These are phyloP conservation scores for Cryptosporidium sp. DNA, from an alignment of 169 alveolate species.

Conservation along the genomic window DNA sequence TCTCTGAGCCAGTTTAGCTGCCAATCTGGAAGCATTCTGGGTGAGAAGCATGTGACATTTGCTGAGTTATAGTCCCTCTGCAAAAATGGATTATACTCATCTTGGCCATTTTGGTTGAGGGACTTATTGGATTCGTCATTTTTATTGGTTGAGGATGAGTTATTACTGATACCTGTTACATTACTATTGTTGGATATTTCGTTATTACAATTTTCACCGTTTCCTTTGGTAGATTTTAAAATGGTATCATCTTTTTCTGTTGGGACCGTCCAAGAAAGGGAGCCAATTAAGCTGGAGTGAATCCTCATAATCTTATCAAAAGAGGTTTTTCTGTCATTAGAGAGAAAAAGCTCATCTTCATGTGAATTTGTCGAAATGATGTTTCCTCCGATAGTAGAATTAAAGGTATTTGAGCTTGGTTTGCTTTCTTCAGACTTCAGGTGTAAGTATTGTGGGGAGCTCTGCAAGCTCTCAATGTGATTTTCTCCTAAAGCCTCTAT, in stretches of 20 bases:
- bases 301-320: conserved; percentile 66
- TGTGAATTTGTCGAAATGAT: neutral
- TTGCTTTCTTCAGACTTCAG: neutral
- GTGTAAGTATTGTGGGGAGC: neutral
- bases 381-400: neutral
- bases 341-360: conserved; percentile 40
- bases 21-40: conserved; percentile 76
- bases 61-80: conserved; percentile 57
- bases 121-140: neutral
- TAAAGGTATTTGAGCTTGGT: neutral
- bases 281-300: conserved; percentile 61
- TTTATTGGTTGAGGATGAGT: neutral
- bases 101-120: neutral
- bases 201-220: neutral
- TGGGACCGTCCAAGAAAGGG: conserved; percentile 68
- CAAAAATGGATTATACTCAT: conserved; percentile 62
- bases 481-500: neutral
- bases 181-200: neutral
- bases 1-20: conserved; percentile 74
- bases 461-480: neutral
- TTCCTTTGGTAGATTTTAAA: conserved; percentile 20
- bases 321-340: conserved; percentile 60
- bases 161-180: neutral
- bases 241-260: conserved; percentile 30
- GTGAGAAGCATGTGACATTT: conserved; percentile 74